A percentile compares a stretch with the other conserved stretches of the same genome.
phyloP scores from a whole-genome alignment of 495 filamentous ascomycete species.

The Penicillium canariense region DNA sequence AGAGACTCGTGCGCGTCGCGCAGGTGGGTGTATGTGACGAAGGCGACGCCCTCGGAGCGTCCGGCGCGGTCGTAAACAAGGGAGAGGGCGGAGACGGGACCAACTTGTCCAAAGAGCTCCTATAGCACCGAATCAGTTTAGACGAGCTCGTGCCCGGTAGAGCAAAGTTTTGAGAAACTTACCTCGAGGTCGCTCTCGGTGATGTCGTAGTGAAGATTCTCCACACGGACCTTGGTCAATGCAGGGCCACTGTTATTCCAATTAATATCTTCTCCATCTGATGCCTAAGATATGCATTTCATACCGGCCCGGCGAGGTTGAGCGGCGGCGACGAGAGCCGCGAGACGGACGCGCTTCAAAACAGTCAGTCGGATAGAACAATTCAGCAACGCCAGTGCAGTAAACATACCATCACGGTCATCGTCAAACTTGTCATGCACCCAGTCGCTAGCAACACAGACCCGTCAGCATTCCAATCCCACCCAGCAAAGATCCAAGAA shows the following conservation, averaged over 20 bases:
- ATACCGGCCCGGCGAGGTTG: conserved; percentile 53
- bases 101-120: conserved; percentile 80
- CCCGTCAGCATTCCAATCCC: conserved; percentile 13
- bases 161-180: conserved; percentile 18
- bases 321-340: conserved; percentile 41
- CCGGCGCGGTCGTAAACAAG: conserved; percentile 87
- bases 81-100: conserved; percentile 64
- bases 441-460: conserved; percentile 65
- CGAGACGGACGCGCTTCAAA: conserved; percentile 40
- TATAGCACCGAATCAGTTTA: conserved; percentile 25
- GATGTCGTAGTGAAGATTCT: conserved; percentile 93
- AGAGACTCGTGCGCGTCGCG: conserved; percentile 73
- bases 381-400: conserved; percentile 18
- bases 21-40: conserved; percentile 70
- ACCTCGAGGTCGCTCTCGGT: conserved; percentile 84
- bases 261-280: conserved; percentile 19
- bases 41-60: conserved; percentile 83
- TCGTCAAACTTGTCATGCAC: conserved; percentile 87
- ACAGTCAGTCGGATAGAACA: conserved; percentile 23
- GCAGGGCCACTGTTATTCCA: conserved; percentile 31
- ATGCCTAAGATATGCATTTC: conserved; percentile 16
- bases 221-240: conserved; percentile 75
- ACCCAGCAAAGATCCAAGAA: conserved; percentile 3
- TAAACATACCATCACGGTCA: conserved; percentile 45
- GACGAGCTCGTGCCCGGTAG: neutral